phyloP scores from a whole-genome alignment of 2,329 filamentous ascomycete genomes.

The Bipolaris bicolor region DNA sequence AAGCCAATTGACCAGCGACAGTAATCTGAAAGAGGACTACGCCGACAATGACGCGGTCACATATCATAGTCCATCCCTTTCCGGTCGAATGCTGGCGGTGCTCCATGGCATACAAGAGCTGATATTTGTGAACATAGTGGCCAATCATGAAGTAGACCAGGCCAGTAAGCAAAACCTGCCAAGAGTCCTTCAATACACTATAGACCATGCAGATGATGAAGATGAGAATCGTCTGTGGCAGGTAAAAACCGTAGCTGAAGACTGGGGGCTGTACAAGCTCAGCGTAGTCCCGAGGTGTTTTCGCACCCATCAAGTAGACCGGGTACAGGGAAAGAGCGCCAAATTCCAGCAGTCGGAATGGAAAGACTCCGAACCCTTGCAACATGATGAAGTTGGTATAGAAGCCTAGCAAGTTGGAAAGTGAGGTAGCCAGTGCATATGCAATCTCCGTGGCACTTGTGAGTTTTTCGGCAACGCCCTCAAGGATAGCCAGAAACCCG shows the following conservation, averaged over 20 bases:
- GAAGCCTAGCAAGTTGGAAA: constrained; percentile 78
- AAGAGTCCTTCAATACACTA: constrained; percentile 81
- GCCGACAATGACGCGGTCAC: constrained; percentile 85
- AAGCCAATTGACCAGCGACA: constrained; percentile 83
- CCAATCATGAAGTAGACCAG: constrained; percentile 82
- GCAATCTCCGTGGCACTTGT: constrained; percentile 82
- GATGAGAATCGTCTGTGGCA: constrained; percentile 89
- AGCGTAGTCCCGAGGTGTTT: constrained; percentile 87
- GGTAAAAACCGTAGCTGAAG: constrained; percentile 95
- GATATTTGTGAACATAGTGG: constrained; percentile 94
- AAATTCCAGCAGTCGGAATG: constrained; percentile 88
- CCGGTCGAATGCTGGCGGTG: constrained; percentile 94
- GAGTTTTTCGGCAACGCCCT: constrained; percentile 72
- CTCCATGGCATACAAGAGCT: constrained; percentile 97
- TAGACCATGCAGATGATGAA: constrained; percentile 97
- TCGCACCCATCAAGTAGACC: constrained; percentile 76
- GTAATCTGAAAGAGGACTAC: constrained; percentile 88
- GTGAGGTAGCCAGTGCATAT: constrained; percentile 73
- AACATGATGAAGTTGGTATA: constrained; percentile 95
- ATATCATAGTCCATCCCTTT: constrained; percentile 95
- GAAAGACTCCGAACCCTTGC: constrained; percentile 91
- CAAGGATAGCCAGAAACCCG: constrained; percentile 70
- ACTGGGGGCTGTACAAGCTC: constrained; percentile 80
- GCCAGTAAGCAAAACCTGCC: constrained; percentile 80
- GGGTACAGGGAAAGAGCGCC: constrained; percentile 85